Percentiles rank a stretch among this genome's conserved stretches.
Conservation (phyloP, 139 green algal genomes). For the Dunaliella sp. region DNA sequence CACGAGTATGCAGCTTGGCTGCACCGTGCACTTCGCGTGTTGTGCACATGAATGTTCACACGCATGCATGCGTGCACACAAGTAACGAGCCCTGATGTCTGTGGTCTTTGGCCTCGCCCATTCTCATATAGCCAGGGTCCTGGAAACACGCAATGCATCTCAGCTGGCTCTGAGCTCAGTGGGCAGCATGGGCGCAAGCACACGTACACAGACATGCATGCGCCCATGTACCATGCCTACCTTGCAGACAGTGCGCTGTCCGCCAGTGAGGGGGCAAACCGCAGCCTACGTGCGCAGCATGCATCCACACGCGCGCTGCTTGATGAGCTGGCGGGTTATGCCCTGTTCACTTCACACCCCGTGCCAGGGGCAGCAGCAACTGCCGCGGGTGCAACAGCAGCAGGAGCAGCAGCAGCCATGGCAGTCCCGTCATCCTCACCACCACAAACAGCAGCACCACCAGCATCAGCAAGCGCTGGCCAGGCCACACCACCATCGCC, state of each 20-base stretch:
- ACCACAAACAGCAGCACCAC: no score
- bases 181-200: not conserved
- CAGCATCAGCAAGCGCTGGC: no score
- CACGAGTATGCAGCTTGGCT: no score
- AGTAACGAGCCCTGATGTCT: no score
- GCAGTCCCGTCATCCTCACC: conserved; percentile 46
- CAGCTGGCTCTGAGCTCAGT: no score
- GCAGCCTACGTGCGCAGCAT: not conserved
- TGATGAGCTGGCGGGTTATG: not conserved
- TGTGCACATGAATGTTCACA: no score
- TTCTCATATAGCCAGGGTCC: no score
- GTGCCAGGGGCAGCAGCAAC: conserved; percentile 86
- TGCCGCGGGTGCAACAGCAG: conserved; percentile 92
- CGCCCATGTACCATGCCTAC: not conserved
- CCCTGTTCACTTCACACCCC: conserved; percentile 52
- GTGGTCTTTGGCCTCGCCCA: no score
- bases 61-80: no score
- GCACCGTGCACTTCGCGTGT: no score
- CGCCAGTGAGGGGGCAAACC: not conserved
- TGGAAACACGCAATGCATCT: no score
- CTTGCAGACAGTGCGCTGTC: not conserved
- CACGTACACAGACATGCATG: not conserved
- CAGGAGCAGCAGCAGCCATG: conserved; percentile 62
- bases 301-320: not conserved
- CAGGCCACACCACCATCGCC: no score